Evolutionary conservation across 2,329 filamentous ascomycete species (phyloP), one percentile per base, ranked within the genome.

Genomic region (Emericellopsis atlantica): DNA sequence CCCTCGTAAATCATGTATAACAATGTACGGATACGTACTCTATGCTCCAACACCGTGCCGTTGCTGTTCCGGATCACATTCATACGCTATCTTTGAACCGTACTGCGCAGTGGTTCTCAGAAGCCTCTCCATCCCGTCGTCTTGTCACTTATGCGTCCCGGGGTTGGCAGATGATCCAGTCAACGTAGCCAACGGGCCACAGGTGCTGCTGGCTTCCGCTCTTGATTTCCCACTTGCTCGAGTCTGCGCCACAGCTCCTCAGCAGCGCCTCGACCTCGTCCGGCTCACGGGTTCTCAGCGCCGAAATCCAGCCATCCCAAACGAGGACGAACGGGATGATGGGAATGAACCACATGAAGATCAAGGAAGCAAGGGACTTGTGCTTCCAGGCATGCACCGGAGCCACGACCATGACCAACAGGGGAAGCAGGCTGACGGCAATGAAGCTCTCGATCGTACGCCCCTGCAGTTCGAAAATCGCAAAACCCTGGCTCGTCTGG

Each of bases 391-490:
- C 67, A 39, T 72, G 71, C 44, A 70, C 61, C 0, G 75, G 75
- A 1, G 73, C 70, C 23, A 67, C 52, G 21, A 70, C 46, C 14
- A 79, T 46, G 45, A 72, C 66, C 36, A 69, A 66, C 33, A 74
- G 46, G 6, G 73, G 72, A 43, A 80, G 65, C 10, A 72, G 49
- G 31, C 70, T 58, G 35, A 73, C 64, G 4, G 71, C 68, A 18
- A 80, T 45, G 33, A 81, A 56, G 29, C 75, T 72, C 2, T 65
- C 56, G 2, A 78, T 47, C 14, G 66, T 67, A 26, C 82, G 74
- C 48, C 81, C 77, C 56, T 86, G 81, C n/a, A 87, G 67, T 59
- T 87, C 82, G 46, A 87, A 78, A 44, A 88, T 83, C 8, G 71
- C 79, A 49, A 86, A 80, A 0, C 74, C 81, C 45, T 82, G 71